Base-by-base conservation (phyloP, 2,329 filamentous ascomycete species). In the Nemania abortiva region DNA sequence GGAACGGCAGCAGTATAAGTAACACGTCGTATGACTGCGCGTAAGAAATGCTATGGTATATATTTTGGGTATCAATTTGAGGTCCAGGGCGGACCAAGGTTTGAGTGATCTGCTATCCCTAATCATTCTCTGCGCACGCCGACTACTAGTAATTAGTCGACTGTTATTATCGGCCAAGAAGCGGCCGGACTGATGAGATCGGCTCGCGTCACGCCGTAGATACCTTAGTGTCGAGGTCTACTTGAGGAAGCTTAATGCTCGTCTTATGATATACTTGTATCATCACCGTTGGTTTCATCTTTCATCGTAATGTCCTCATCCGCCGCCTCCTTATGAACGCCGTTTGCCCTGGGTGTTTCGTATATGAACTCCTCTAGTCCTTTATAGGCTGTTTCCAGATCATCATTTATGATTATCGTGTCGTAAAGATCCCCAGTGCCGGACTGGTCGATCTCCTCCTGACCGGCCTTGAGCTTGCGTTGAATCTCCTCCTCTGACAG, bases 341-440 rank as follows among this genome's bases (percentile, higher is more conserved):
- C 74, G 29, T 74, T 77, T 1, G 71, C 69, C 15, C 57, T 47
- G 2, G 68, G 15, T 15, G 56, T 39, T 34, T 79, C 82, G 56
- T 87, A 84, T 11, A 88, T 81, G 72, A 85, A 88, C 22, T 79
- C 79, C 76, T 84, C 84, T 7, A 88, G 80, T 68, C 82, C 79
- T 62, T 83, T 78, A 72, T 84, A 87, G 1, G 85, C 82, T 45
- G 79, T 80, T 31, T 87, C 85, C 42, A 87, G 69, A 68, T 87
- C 82, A 66, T 85, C 85, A 65, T 87, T 87, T 49, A 83, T 80
- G 27, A 89, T 81, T 34, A 85, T 78, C 71, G 82, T 83, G 66
- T 89, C 86, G 72, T 88, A 86, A 4, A 84, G 80, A 1, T 81
- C 84, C 20, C 81, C 81, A 0, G 81, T 74, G 69, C 82, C 80